Conservation (phyloP, 495 filamentous ascomycete species). For the Penicillium macrosclerotiorum region DNA sequence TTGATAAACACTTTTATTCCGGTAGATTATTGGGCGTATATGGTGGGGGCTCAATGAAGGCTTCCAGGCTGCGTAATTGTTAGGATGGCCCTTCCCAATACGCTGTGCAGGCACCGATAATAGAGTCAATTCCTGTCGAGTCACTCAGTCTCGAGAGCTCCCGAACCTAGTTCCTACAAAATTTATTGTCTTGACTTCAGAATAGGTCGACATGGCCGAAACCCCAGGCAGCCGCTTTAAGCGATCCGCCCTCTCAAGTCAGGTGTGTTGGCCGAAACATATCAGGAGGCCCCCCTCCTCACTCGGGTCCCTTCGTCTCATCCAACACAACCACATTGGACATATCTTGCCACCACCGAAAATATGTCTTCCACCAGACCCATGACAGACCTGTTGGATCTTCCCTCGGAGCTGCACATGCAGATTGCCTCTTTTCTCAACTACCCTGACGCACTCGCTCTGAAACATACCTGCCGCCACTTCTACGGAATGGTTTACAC, state of each 20-base stretch:
- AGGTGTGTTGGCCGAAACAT: not conserved
- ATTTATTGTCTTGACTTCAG: too few species aligned
- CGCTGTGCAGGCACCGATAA: too few species aligned
- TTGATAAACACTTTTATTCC: not conserved
- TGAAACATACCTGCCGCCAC: conserved; percentile 63
- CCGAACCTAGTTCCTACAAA: too few species aligned
- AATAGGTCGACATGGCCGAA: not conserved
- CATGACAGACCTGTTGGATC: conserved; percentile 28
- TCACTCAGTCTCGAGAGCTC: too few species aligned
- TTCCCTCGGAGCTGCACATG: conserved; percentile 66
- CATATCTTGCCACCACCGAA: not conserved
- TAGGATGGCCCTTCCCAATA: too few species aligned
- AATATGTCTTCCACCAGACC: not conserved
- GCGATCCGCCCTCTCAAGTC: not conserved
- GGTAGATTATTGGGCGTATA: too few species aligned
- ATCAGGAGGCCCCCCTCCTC: not conserved
- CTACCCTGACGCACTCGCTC: conserved; percentile 67
- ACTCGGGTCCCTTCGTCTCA: conserved; percentile 5
- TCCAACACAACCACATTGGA: conserved; percentile 4
- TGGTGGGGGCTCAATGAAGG: too few species aligned
- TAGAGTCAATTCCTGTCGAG: too few species aligned
- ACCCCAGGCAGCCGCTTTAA: conserved; percentile 12
- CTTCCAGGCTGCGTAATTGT: too few species aligned
- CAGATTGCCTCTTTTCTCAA: conserved; percentile 78
- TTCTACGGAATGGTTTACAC: conserved; percentile 66